Percentiles rank a stretch among this genome's conserved stretches.
Conservation (phyloP, 1,284 basidiomycete species). For the Hymenochaete sp. region DNA sequence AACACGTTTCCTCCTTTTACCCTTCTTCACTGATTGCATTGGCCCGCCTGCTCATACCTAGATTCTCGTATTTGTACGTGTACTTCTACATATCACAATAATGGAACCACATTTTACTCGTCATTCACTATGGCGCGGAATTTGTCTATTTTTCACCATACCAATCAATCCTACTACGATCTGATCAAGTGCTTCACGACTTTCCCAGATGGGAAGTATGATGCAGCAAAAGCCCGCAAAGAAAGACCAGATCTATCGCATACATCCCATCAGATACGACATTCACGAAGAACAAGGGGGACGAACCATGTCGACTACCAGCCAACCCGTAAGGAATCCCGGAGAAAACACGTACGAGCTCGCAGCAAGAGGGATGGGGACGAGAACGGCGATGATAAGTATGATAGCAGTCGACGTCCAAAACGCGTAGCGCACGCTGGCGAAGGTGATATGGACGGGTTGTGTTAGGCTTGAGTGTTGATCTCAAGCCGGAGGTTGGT, state of each 20-base stretch:
- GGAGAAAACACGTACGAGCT: slow-evolving; percentile 42
- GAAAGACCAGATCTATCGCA: slow-evolving; percentile 36
- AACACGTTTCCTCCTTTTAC: too few species aligned
- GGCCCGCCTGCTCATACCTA: too few species aligned
- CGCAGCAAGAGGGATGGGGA: slow-evolving; percentile 44
- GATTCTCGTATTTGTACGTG: too few species aligned
- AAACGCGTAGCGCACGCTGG: slow-evolving; percentile 33
- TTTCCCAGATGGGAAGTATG: slow-evolving; percentile 39
- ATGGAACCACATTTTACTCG: too few species aligned
- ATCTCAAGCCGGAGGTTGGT: too few species aligned
- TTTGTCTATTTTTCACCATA: neutral
- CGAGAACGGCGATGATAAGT: slow-evolving; percentile 27
- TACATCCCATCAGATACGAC: slow-evolving; percentile 1
- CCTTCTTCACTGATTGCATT: too few species aligned
- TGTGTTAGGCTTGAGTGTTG: slow-evolving; percentile 13
- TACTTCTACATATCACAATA: too few species aligned
- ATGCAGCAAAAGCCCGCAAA: slow-evolving; percentile 39
- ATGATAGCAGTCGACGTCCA: slow-evolving; percentile 36
- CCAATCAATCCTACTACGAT: slow-evolving; percentile 4
- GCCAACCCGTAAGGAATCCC: slow-evolving; percentile 44
- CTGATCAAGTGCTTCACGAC: slow-evolving; percentile 5
- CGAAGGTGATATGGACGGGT: slow-evolving; percentile 24
- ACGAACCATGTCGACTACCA: slow-evolving; percentile 38
- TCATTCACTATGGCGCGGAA: too few species aligned
- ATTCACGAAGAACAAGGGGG: slow-evolving; percentile 2